A percentile compares a stretch with the other conserved stretches of the same genome.
These are phyloP conservation scores for Acacia pycnantha DNA, from an alignment of 331 rosid genomes.

Conservation along the genomic window DNA sequence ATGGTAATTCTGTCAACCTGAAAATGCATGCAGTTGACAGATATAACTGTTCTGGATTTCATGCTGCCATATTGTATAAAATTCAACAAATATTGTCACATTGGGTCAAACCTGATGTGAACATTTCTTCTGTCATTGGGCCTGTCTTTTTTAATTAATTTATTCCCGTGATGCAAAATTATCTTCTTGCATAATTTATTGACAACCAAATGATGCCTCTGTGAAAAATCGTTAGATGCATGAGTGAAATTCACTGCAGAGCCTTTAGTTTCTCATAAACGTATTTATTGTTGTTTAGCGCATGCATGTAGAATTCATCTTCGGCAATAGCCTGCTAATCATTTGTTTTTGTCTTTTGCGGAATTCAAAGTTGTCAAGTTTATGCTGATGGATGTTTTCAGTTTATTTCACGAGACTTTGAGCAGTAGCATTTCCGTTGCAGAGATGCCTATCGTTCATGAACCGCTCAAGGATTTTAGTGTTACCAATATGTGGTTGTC, in stretches of 20 bases:
- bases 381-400: not conserved
- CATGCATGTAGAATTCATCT: conserved; percentile 25
- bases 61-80: conserved; percentile 75
- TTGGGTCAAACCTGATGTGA: conserved; percentile 69
- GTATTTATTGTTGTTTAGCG: conserved; percentile 14
- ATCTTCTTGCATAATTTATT: conserved; percentile 34
- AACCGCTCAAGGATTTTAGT: too few relatives aligned
- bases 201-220: conserved; percentile 32
- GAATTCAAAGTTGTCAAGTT: conserved; percentile 2
- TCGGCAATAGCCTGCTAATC: not conserved
- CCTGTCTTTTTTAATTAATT: conserved; percentile 36
- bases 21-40: conserved; percentile 57
- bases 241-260: conserved; percentile 23
- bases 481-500: not conserved
- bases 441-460: conserved; percentile 1
- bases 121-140: conserved; percentile 56
- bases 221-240: conserved; percentile 28
- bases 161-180: conserved; percentile 39
- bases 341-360: not conserved
- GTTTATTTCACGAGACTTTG: conserved; percentile 18
- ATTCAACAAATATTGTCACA: conserved; percentile 72
- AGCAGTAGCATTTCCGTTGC: conserved; percentile 5
- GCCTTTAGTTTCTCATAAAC: conserved; percentile 11
- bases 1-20: conserved; percentile 58
- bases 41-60: conserved; percentile 58